Conservation (phyloP, 2,329 filamentous ascomycete genomes). For the Neofusicoccum sp. region DNA sequence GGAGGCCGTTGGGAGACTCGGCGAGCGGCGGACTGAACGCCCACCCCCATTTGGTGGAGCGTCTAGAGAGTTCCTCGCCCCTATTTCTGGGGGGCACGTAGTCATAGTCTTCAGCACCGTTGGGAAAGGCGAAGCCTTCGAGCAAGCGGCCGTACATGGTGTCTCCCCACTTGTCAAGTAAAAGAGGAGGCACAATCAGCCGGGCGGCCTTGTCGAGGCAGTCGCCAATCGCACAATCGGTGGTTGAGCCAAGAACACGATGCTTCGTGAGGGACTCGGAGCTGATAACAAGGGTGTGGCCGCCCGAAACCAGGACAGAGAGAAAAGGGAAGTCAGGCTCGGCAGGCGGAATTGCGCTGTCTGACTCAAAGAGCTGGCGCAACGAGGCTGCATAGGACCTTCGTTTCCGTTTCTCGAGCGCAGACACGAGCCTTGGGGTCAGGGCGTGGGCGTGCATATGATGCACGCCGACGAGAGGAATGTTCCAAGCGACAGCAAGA, state of each 20-base stretch:
- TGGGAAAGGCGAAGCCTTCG: conserved; percentile 76
- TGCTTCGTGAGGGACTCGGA: conserved; percentile 71
- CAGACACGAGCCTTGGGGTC: conserved; percentile 75
- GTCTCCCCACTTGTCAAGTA: conserved; percentile 58
- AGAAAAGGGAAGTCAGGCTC: conserved; percentile 77
- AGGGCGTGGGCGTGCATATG: conserved; percentile 98
- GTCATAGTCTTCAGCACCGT: conserved; percentile 38
- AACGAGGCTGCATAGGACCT: background rate
- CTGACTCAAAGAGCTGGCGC: background rate
- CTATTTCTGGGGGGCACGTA: conserved; percentile 64
- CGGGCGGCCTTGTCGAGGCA: conserved; percentile 86
- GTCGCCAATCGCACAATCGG: conserved; percentile 88
- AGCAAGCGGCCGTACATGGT: conserved; percentile 82
- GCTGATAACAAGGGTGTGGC: conserved; percentile 84
- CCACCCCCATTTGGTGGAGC: conserved; percentile 64
- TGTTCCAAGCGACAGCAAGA: conserved; percentile 77
- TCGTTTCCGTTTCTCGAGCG: conserved; percentile 33
- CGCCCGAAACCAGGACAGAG: conserved; percentile 86
- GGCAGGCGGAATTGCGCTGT: background rate
- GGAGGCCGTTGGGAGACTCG: conserved; percentile 43
- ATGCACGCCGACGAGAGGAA: conserved; percentile 76
- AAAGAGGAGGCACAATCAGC: conserved; percentile 65
- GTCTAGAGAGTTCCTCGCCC: conserved; percentile 58
- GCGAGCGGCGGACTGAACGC: conserved; percentile 67
- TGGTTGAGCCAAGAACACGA: conserved; percentile 69